Percentiles rank a stretch among this genome's conserved stretches.
These are phyloP conservation scores for Thermochaetoides thermophila DNA, from an alignment of 495 filamentous ascomycete species.

Conservation along the genomic window DNA sequence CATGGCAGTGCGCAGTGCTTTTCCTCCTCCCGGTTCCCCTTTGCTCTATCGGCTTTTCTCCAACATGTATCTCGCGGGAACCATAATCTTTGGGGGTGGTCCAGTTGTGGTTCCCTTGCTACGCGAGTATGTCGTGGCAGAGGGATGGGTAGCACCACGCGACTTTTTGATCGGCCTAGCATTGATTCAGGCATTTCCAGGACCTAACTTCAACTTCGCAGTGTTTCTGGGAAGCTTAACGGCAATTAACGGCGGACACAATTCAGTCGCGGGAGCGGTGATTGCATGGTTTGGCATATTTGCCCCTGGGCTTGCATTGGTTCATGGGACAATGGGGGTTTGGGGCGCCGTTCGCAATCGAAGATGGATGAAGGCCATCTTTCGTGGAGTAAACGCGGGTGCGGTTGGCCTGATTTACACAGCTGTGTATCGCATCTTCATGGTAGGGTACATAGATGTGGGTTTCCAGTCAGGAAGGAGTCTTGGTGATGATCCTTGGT, in stretches of 20 bases:
- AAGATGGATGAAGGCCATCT: conserved; percentile 37
- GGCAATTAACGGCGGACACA: conserved; percentile 24
- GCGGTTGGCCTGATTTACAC: conserved; percentile 73
- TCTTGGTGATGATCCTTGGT: conserved; percentile 57
- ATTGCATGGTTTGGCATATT: conserved; percentile 62
- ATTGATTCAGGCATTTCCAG: conserved; percentile 70
- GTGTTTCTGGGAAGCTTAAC: conserved; percentile 58
- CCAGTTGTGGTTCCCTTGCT: conserved; percentile 75
- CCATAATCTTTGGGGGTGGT: conserved; percentile 77
- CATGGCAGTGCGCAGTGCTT: conserved; percentile 39
- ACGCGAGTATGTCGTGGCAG: conserved; percentile 62
- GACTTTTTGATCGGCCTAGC: conserved; percentile 77
- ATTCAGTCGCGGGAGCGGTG: conserved; percentile 32
- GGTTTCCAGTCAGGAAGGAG: conserved; percentile 39
- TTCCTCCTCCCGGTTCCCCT: conserved; percentile 25
- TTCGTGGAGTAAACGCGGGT: conserved; percentile 60
- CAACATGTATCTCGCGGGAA: conserved; percentile 77
- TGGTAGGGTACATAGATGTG: conserved; percentile 53
- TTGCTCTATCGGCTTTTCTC: conserved; percentile 51
- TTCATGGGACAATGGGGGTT: conserved; percentile 52
- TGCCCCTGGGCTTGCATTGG: conserved; percentile 48
- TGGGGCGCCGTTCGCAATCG: conserved; percentile 46
- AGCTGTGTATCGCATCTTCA: conserved; percentile 72
- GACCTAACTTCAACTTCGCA: conserved; percentile 81
- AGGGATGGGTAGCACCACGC: conserved; percentile 62